Evolutionary conservation across 2,329 filamentous ascomycete genomes (phyloP), one percentile per base, ranked within the genome.

Genomic region (Penicillium occitanis): DNA sequence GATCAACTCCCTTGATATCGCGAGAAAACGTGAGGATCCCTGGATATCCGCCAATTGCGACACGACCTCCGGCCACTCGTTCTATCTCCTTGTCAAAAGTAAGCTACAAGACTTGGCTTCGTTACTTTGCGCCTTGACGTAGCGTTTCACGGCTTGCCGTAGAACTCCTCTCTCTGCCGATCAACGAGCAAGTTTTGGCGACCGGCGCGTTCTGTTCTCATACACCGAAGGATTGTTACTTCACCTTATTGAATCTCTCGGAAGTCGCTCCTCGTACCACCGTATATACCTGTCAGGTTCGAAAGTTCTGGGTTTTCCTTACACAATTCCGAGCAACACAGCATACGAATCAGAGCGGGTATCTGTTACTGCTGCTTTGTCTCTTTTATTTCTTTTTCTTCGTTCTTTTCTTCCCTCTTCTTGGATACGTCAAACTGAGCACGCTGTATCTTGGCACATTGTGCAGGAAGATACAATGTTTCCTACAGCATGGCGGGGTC

Each of bases 391-490:
- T n/a, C 6, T 14, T 22, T 37, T 7, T 22, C 14, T 6, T 22
- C 22, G 8, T 14, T 53, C n/a, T 14, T 28, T 28, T 37, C 50
- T n/a, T 33, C 28, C 4, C 1, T 40, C 53, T 25, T 37, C 19
- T 22, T 57, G 11, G 10, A 25, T 14, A 22, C 33, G 33, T 37
- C 53, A 25, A 35, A 55, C n/a, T 37, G n/a, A 40, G 2, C 53
- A 25, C 30, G 17, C 33, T 37, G 53, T 25, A 57, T 37, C 33
- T 22, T 57, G 33, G 33, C 53, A 25, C 53, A 37, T 37, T 35
- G 30, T 57, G 33, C n/a, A 14, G 33, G 35, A 53, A 53, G 33
- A 8, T 46, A 66, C 19, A 46, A 66, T 66, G 64, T 51, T 63
- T 40, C 57, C 35, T 25, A 44, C 50, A 22, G 13, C 59, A 58